phyloP scores from a whole-genome alignment of 78 protist species.

The Dictyostelium capitatum region DNA sequence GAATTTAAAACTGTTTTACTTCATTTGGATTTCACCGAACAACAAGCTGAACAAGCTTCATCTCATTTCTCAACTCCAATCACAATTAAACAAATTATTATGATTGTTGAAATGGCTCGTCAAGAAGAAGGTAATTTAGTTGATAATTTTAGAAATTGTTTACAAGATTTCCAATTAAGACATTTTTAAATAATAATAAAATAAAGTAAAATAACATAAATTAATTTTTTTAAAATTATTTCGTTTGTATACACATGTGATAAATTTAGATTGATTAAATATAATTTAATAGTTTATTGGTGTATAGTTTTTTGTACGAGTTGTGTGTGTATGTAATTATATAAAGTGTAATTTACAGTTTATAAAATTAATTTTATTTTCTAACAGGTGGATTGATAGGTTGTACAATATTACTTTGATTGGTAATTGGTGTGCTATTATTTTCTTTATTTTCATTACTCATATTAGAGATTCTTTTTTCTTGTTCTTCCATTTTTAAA shows the following conservation, averaged over 20 bases:
- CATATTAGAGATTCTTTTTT: background rate
- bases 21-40: constrained; percentile 39
- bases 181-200: constrained; percentile 22
- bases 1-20: constrained; percentile 45
- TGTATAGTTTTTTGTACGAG: too few relatives aligned
- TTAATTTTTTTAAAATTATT: too few relatives aligned
- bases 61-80: constrained; percentile 39
- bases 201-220: too few relatives aligned
- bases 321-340: too few relatives aligned
- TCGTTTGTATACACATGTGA: too few relatives aligned
- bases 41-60: constrained; percentile 38
- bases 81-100: constrained; percentile 91
- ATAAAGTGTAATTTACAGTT: too few relatives aligned
- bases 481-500: background rate
- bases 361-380: too few relatives aligned
- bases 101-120: constrained; percentile 94
- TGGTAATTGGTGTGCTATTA: background rate
- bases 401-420: background rate
- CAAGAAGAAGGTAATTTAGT: constrained; percentile 80
- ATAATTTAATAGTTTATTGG: too few relatives aligned
- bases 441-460: background rate
- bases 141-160: constrained; percentile 40
- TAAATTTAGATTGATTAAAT: too few relatives aligned
- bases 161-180: constrained; percentile 50
- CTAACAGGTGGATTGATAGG: background rate